Conservation (phyloP, 1,284 basidiomycete genomes). For the Neonothopanus nambi region DNA sequence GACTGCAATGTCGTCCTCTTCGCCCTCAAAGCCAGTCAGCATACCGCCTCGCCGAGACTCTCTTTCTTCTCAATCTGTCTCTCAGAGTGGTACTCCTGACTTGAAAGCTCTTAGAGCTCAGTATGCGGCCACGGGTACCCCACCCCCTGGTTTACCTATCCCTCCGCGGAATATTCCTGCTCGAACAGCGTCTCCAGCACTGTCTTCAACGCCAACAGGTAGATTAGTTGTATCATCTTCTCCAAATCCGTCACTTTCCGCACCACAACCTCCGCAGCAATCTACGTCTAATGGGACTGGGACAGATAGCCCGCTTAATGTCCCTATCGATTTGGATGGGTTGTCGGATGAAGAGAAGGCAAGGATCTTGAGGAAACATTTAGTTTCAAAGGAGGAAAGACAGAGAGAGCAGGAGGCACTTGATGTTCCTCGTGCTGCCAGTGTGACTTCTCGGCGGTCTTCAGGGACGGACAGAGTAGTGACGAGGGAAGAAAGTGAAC, state of each 20-base stretch:
- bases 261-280: slow-evolving; percentile 9
- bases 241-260: slow-evolving; percentile 21
- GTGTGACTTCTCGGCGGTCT: slow-evolving; percentile 10
- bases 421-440: background rate
- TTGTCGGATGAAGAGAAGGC: slow-evolving; percentile 83
- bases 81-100: slow-evolving; percentile 27
- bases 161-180: slow-evolving; percentile 66
- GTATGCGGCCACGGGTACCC: slow-evolving; percentile 53
- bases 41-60: slow-evolving; percentile 12
- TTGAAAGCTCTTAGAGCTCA: slow-evolving; percentile 60
- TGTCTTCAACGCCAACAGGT: slow-evolving; percentile 13
- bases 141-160: slow-evolving; percentile 25
- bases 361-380: slow-evolving; percentile 74
- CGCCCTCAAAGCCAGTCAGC: slow-evolving; percentile 5
- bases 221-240: slow-evolving; percentile 20
- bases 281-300: slow-evolving; percentile 15
- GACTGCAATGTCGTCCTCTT: slow-evolving; percentile 1
- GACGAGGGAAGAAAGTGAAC: slow-evolving; percentile 53
- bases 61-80: background rate
- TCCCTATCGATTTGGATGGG: slow-evolving; percentile 49
- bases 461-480: slow-evolving; percentile 35
- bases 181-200: slow-evolving; percentile 33
- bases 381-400: slow-evolving; percentile 77
- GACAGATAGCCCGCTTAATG: slow-evolving; percentile 31
- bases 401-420: slow-evolving; percentile 26